Percentiles rank a stretch among this genome's conserved stretches.
Evolutionary conservation across 2,329 filamentous ascomycete species (phyloP).

Genomic region (Scopulariopsis brevicaulis): DNA sequence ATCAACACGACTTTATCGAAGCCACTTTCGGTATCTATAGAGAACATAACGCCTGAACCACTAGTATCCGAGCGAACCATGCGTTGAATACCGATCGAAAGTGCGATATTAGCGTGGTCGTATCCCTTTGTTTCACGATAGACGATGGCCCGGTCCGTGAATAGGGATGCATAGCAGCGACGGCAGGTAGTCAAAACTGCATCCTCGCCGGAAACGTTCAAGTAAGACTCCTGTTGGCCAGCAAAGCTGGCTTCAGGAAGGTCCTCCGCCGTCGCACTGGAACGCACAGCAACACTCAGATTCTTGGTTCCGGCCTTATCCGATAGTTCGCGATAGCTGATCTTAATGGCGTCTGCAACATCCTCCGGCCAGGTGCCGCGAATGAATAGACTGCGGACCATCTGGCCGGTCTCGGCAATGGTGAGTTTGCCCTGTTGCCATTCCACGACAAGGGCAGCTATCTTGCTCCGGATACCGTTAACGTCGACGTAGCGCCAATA

Average conservation of each 20-base stretch:
- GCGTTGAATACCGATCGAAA: constrained; percentile 17
- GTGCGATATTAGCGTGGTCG: constrained; percentile 14
- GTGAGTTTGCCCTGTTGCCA: constrained; percentile 16
- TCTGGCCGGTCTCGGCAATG: constrained; percentile 18
- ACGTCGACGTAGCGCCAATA: constrained; percentile 21
- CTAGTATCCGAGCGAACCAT: constrained; percentile 20
- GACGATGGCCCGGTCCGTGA: constrained; percentile 23
- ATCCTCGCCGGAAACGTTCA: constrained; percentile 20
- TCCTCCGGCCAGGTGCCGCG: constrained; percentile 17
- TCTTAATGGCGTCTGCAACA: constrained; percentile 15
- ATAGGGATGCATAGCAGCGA: constrained; percentile 24
- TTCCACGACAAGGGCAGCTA: constrained; percentile 14
- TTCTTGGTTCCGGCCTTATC: constrained; percentile 9
- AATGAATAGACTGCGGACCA: constrained; percentile 17
- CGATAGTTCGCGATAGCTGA: constrained; percentile 16
- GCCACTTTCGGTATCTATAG: constrained; percentile 25
- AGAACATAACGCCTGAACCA: constrained; percentile 25
- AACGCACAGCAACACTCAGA: constrained; percentile 22
- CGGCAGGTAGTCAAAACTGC: constrained; percentile 20
- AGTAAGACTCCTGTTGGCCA: constrained; percentile 22
- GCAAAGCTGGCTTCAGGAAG: constrained; percentile 25
- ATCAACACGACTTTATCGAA: constrained; percentile 26
- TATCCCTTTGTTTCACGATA: constrained; percentile 17
- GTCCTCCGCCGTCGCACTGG: constrained; percentile 25
- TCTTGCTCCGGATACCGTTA: constrained; percentile 18